Base-by-base conservation (phyloP, 208 protist species). In the Leishmania guyanensis region DNA sequence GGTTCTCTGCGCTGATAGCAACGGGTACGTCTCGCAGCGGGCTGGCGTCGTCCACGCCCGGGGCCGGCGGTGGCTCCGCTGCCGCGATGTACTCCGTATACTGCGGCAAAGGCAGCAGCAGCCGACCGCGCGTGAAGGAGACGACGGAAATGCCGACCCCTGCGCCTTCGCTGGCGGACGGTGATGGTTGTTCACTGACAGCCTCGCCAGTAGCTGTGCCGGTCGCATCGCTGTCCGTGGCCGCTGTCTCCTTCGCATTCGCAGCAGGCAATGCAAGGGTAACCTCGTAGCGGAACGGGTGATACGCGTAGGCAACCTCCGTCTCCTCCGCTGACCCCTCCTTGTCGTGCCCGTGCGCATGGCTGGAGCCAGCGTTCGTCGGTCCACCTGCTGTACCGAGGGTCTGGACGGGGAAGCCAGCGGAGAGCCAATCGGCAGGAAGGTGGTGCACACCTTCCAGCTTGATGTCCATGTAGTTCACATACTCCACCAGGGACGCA, bases 391-490 rank as follows among this genome's bases (percentile, higher is more conserved):
- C 54, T 16, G 69, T 54, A 46, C 77, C 60, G 75, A 79, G 70
- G 73, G 77, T 74, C 29, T 64, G 26, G 22, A 50, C 51, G 39
- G 62, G 70, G 51, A 66, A 64, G 4, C 84, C 84, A 26, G 88
- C 86, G 12, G 81, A 70, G n/a, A 84, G 82, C 92, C 94, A 97
- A 51, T 90, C 88, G 0, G 84, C 66, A 0, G 94, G 94, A 43
- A 97, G 54, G 71, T 92, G 89, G 6, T 86, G 69, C 14, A 97
- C 78, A 22, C 81, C 78, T 20, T 92, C 83, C 10, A 97, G 78
- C 79, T 95, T 95, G 33, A 97, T 80, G 72, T 97, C 92, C 50
- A 97, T 48, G 81, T 95, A 92, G 82, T 95, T 97, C 17, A 94
- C 90, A 64, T 86, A 91, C 29, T 85, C 69, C 22, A 53, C 22